Base-by-base conservation (phyloP, 2,329 filamentous ascomycete species). In the Monosporascus sp. region DNA sequence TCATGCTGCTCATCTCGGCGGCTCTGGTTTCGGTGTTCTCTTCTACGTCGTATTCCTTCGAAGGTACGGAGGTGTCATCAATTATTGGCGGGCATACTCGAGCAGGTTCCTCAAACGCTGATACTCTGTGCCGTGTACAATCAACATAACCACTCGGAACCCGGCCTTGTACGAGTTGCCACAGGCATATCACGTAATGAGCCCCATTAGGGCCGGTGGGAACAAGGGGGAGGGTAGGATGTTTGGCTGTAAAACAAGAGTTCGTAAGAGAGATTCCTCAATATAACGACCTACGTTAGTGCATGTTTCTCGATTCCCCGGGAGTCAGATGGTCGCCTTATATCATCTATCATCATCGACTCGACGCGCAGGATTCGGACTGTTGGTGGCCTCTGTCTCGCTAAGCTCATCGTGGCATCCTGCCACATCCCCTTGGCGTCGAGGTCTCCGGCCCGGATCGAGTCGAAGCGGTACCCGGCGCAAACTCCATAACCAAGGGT, bases 1-100 rank as follows among this genome's bases (percentile, higher is more conserved):
- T 6, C 61, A 65, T 44, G 60, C 63, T 8, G 63, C 60, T 14
- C 63, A 65, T 37, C 52, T 65, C 2, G 63, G 63, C 3, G 63
- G 63, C 9, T 57, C 57, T 1, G 58, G 56, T 2, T 63, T 60
- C 24, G 63, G 63, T 3, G 54, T 54, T 16, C 40, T 53, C 1
- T 64, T 59, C 37, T 62, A 61, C 41, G 8, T 57, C 36, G 16
- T 63, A 34, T 19, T 46, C 36, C 3, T 48, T 17, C 49, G 52
- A 24, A 51, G 16, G 41, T n/a, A 24, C 11, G 27, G 19, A 20
- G 31, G 27, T 19, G 11, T 46, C 7, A n/a, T 26, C 8, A n/a
- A 26, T 36, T 7, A 37, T 22, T 38, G 16, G 47, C 31, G 31
- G 31, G 9, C 31, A 5, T 34, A 14, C 31, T 34, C 31, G 17